These are phyloP conservation scores for Backusella morwellensis DNA, from an alignment of 192 early-diverging fungal genomes.

Conservation along the genomic window DNA sequence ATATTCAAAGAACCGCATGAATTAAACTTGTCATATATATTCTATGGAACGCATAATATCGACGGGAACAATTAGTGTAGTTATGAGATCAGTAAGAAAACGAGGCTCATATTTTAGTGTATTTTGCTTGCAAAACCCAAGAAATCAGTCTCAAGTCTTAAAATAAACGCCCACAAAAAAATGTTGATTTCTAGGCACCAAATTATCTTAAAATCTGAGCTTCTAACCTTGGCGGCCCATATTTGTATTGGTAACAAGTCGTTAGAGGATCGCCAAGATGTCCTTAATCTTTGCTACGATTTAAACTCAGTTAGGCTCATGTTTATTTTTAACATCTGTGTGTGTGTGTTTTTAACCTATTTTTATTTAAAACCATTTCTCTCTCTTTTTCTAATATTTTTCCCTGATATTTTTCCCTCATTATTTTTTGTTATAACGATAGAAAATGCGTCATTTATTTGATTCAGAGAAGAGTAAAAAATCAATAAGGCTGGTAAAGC, in stretches of 20 bases:
- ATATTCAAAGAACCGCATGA: neutral
- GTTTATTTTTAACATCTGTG: neutral
- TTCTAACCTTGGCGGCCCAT: neutral
- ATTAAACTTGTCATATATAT: neutral
- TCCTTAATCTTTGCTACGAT: neutral
- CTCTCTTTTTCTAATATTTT: neutral
- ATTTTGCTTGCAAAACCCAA: neutral
- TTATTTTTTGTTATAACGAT: neutral
- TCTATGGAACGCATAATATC: neutral
- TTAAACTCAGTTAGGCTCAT: neutral
- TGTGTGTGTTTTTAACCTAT: neutral
- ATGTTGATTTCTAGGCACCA: neutral
- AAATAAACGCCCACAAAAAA: neutral
- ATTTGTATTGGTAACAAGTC: neutral
- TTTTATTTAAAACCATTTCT: neutral
- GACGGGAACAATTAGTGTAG: neutral
- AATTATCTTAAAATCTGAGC: neutral
- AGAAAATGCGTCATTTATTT: constrained; percentile 4
- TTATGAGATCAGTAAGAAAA: neutral
- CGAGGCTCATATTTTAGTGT: neutral
- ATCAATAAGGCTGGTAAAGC: constrained; percentile 8
- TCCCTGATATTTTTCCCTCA: neutral
- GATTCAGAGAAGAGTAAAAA: constrained; percentile 8
- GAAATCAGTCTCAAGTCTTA: neutral
- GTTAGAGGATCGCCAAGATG: neutral